Conservation (phyloP, 2,329 filamentous ascomycete genomes). For the Cladorrhinum sp. region DNA sequence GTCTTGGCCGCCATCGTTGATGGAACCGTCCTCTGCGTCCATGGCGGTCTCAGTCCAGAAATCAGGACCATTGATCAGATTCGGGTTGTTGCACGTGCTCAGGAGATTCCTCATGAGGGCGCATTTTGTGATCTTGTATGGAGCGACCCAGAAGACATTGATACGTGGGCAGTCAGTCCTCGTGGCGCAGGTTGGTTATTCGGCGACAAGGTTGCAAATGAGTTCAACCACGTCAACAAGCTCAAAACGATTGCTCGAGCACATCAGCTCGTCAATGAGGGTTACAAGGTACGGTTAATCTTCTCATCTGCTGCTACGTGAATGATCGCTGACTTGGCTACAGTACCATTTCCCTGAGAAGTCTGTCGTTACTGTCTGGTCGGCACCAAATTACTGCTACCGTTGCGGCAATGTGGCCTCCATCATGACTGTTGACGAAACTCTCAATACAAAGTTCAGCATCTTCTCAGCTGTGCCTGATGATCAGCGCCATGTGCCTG, state of each 20-base stretch:
- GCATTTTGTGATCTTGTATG: constrained; percentile 98
- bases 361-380: constrained; percentile 97
- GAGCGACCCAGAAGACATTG: constrained; percentile 95
- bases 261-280: constrained; percentile 98
- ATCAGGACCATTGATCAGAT: constrained; percentile 99
- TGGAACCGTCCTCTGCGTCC: constrained; percentile 96
- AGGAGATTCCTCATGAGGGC: constrained; percentile 97
- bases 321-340: not conserved
- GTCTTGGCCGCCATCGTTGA: constrained; percentile 97
- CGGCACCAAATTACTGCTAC: constrained; percentile 93
- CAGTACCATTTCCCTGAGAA: constrained; percentile 92
- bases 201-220: constrained; percentile 93
- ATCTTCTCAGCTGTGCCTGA: constrained; percentile 90
- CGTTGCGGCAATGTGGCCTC: constrained; percentile 95
- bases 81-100: constrained; percentile 94
- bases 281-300: constrained; percentile 74
- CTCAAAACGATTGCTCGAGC: constrained; percentile 94
- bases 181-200: constrained; percentile 97
- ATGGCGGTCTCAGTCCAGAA: constrained; percentile 83
- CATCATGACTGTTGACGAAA: constrained; percentile 86
- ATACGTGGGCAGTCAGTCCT: constrained; percentile 93
- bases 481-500: constrained; percentile 75
- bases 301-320: not conserved
- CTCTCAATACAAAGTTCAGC: constrained; percentile 85
- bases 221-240: constrained; percentile 95